Conservation (phyloP, 768 basidiomycete genomes). For the Hortiboletus flavorubellus region DNA sequence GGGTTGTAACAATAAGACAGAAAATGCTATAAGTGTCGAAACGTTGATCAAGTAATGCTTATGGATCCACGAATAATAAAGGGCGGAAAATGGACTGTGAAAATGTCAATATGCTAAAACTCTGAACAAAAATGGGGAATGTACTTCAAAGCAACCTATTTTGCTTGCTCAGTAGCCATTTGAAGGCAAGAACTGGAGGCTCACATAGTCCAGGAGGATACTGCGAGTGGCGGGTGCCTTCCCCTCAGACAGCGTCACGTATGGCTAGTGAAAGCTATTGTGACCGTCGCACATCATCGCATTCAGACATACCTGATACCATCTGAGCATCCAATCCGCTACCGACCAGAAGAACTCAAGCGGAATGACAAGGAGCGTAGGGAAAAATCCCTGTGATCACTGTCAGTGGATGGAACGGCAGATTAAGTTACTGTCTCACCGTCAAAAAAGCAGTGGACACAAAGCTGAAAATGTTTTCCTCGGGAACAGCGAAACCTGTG, state of each 20-base stretch:
- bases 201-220: conserved; percentile 64
- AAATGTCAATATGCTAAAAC: conserved; percentile 2
- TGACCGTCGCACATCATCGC: not conserved
- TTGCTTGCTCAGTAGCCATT: conserved; percentile 1
- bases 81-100: conserved; percentile 39
- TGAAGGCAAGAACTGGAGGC: conserved; percentile 14
- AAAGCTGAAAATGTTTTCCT: conserved; percentile 45
- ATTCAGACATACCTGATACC: conserved; percentile 49
- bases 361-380: conserved; percentile 50
- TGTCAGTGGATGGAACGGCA: not conserved
- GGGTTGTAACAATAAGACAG: conserved; percentile 52
- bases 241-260: conserved; percentile 53
- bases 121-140: not conserved
- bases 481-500: conserved; percentile 53
- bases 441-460: conserved; percentile 45
- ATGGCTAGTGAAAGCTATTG: conserved; percentile 46
- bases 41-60: conserved; percentile 53
- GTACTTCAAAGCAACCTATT: conserved; percentile 45
- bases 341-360: conserved; percentile 47
- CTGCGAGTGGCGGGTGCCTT: conserved; percentile 53
- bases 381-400: conserved; percentile 52
- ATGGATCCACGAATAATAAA: conserved; percentile 47
- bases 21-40: conserved; percentile 48
- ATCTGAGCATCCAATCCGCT: conserved; percentile 52
- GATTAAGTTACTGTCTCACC: conserved; percentile 27